A percentile compares a stretch with the other conserved stretches of the same genome.
These are phyloP conservation scores for Solanum ossicruentum DNA, from an alignment of 257 asterid species.

Conservation along the genomic window DNA sequence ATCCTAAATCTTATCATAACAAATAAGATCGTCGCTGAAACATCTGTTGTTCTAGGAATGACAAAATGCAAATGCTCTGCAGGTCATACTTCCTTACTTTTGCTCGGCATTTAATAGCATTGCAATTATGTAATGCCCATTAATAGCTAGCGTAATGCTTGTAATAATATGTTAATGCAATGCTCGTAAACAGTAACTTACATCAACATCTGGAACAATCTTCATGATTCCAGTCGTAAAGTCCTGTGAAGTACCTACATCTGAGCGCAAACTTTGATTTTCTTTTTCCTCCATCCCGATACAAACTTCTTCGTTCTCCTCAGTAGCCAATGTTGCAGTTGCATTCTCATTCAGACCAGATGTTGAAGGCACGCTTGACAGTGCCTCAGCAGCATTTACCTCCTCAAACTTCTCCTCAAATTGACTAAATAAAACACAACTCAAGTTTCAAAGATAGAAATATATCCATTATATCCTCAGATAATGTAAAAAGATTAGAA, in stretches of 20 bases:
- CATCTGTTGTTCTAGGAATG: background rate
- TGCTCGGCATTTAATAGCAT: background rate
- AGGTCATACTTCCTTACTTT: background rate
- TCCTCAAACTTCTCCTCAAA: conserved; percentile 73
- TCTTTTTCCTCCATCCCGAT: conserved; percentile 26
- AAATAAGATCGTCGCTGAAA: background rate
- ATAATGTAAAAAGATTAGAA: background rate
- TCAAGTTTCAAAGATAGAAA: background rate
- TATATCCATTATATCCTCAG: background rate
- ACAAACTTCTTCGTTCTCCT: conserved; percentile 37
- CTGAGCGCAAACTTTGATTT: conserved; percentile 38
- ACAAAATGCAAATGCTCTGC: background rate
- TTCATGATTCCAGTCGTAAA: conserved; percentile 68
- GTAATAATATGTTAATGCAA: background rate
- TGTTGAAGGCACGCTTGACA: conserved; percentile 42
- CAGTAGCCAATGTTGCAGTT: conserved; percentile 18
- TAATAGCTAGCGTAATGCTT: background rate
- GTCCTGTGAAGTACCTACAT: conserved; percentile 58
- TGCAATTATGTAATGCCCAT: background rate
- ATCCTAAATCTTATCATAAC: background rate
- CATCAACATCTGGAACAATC: conserved; percentile 81
- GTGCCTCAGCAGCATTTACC: conserved; percentile 37
- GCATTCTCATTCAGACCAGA: conserved; percentile 30
- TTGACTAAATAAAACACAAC: conserved; percentile 31
- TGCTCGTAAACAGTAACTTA: conserved; percentile 29